phyloP scores from a whole-genome alignment of 371 early-diverging fungal genomes.

The Thermomucor indicae-seudaticae region DNA sequence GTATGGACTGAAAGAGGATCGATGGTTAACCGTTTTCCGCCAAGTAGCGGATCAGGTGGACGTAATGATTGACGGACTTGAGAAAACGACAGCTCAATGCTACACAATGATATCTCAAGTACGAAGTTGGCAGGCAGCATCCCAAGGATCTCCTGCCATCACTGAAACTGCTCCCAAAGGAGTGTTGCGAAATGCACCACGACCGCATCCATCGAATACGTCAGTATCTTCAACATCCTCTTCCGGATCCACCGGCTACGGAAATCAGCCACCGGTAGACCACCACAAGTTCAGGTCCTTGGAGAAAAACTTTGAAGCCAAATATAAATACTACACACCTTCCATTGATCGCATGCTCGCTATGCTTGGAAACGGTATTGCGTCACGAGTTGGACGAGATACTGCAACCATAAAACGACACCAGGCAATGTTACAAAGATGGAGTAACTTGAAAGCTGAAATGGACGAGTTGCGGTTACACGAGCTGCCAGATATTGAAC shows the following conservation, averaged over 20 bases:
- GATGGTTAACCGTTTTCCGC: constrained; percentile 54
- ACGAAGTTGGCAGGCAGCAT: constrained; percentile 14
- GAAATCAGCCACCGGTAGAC: constrained; percentile 25
- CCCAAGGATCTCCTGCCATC: not conserved
- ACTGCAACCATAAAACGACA: constrained; percentile 36
- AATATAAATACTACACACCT: constrained; percentile 57
- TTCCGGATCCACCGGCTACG: constrained; percentile 7
- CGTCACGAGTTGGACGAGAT: constrained; percentile 45
- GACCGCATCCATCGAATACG: constrained; percentile 12
- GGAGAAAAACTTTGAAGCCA: constrained; percentile 60
- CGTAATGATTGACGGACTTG: constrained; percentile 57
- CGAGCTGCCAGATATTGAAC: constrained; percentile 48
- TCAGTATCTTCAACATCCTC: constrained; percentile 18
- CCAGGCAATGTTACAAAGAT: constrained; percentile 46
- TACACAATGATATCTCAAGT: constrained; percentile 47
- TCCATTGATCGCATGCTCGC: constrained; percentile 56
- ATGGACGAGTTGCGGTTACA: constrained; percentile 49
- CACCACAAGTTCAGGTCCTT: constrained; percentile 44
- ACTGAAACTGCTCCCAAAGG: constrained; percentile 13
- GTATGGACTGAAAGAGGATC: constrained; percentile 55
- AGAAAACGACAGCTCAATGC: constrained; percentile 53
- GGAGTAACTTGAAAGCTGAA: constrained; percentile 46
- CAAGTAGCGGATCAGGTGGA: constrained; percentile 57
- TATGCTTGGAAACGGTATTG: constrained; percentile 57
- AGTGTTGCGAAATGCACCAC: constrained; percentile 13